A percentile compares a stretch with the other conserved stretches of the same genome.
phyloP scores from a whole-genome alignment of 2,329 filamentous ascomycete genomes.

The Zopfia rhizophila region DNA sequence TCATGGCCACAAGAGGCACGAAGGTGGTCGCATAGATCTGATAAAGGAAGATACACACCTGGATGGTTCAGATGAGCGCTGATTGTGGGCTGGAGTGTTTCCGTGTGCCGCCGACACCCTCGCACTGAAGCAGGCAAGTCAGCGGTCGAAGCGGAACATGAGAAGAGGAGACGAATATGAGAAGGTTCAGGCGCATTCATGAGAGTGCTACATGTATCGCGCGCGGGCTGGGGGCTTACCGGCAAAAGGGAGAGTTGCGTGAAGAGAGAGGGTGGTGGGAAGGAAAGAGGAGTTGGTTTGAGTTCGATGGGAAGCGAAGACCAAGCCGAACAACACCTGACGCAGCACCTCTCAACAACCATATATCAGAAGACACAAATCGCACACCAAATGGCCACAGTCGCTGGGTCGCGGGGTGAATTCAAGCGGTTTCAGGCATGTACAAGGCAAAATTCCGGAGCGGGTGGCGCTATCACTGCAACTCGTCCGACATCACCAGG shows the following conservation, averaged over 20 bases:
- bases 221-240: conserved; percentile 8
- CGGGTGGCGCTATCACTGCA: background rate
- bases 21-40: conserved; percentile 44
- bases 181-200: conserved; percentile 24
- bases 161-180: conserved; percentile 19
- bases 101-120: conserved; percentile 47
- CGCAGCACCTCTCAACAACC: conserved; percentile 49
- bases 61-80: conserved; percentile 35
- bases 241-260: conserved; percentile 1
- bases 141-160: conserved; percentile 39
- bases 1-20: conserved; percentile 20
- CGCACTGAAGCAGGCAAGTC: conserved; percentile 43
- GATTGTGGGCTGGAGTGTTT: conserved; percentile 43
- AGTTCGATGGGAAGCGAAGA: too few relatives aligned
- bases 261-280: conserved; percentile 8
- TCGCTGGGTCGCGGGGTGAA: background rate
- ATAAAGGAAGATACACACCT: conserved; percentile 45
- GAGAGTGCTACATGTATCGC: conserved; percentile 26
- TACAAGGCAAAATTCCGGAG: background rate
- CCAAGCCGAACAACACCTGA: conserved; percentile 29
- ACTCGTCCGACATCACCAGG: background rate
- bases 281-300: conserved; percentile 8
- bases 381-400: conserved; percentile 23
- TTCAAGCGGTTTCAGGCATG: background rate
- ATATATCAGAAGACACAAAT: conserved; percentile 35